Evolutionary conservation across 2,329 filamentous ascomycete species (phyloP), one percentile per base, ranked within the genome.

Genomic region (Ceratocystis variospora): DNA sequence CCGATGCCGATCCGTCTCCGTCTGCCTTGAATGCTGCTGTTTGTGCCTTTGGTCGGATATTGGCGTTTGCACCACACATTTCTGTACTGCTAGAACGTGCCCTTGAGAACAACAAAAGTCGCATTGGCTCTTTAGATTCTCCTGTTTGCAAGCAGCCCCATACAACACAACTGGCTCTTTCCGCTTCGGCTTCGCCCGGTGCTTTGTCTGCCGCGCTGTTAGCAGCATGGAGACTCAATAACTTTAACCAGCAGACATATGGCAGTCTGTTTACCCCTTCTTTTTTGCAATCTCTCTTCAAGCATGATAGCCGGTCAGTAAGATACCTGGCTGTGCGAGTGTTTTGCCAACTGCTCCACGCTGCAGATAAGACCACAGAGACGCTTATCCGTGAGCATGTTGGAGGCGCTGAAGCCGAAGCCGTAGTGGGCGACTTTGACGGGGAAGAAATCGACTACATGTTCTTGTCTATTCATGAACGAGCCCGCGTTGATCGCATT

Each of bases 1-100:
- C 45, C 12, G 59, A 45, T 25, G 61, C 48, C 31, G 66, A 48
- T 41, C 22, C 62, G 5, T 50, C 77, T 33, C 74, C 75, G 33
- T 75, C 73, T 53, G 72, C 75, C 69, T 65, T 74, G 71, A 70
- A 75, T 75, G 71, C 75, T 74, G 71, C 75, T 71, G 81, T 93
- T 69, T 81, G 86, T 66, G 87, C 89, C 41, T 88, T 96, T 77
- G 87, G 89, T 68, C 83, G 88, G 72, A 81, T 96, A 69, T 75
- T 96, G 71, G 89, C 90, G 19, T 87, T 94, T 78, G 88, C 89
- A 70, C 88, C 90, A 63, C 85, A 93, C 73, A 79, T 97, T 55
- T 85, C 87, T 64, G 82, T 85, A 68, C 89, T 91, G 74, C 81
- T 90, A 69, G 82, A 86, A 75, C 78, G 79, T 72, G 64, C 66